Percentiles rank a stretch among this genome's conserved stretches.
Evolutionary conservation across 2,329 filamentous ascomycete genomes (phyloP).

Genomic region (Laburnicola sp.): DNA sequence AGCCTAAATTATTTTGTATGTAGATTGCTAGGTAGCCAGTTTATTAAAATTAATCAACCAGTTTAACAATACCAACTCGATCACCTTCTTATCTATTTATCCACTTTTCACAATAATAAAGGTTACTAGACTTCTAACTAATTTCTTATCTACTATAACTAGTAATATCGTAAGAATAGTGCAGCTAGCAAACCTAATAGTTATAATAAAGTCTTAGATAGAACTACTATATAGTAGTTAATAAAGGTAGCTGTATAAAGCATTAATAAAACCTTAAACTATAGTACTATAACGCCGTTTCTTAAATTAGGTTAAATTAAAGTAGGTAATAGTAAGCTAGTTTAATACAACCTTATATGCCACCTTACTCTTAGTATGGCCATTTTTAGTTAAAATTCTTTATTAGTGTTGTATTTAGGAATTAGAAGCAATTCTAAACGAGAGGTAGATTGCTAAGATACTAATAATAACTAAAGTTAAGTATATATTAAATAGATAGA

Average conservation of each 20-base stretch:
- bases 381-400: no score
- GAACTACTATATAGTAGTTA: slow-evolving; percentile 30
- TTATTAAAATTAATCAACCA: no score
- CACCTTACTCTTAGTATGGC: no score
- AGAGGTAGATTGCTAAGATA: slow-evolving; percentile 51
- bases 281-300: slow-evolving; percentile 49
- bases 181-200: no score
- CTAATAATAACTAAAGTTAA: slow-evolving; percentile 31
- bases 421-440: slow-evolving; percentile 48
- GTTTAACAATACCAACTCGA: no score
- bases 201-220: no score
- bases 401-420: slow-evolving; percentile 45
- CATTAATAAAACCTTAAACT: slow-evolving; percentile 45
- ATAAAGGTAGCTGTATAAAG: slow-evolving; percentile 29
- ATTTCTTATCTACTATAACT: slow-evolving; percentile 51
- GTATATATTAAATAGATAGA: slow-evolving; percentile 61
- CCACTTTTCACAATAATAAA: not conserved
- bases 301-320: slow-evolving; percentile 59
- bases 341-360: no score
- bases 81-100: not conserved
- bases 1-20: no score
- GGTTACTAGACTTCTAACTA: slow-evolving; percentile 62
- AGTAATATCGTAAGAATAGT: slow-evolving; percentile 46
- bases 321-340: slow-evolving; percentile 58
- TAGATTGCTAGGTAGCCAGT: no score